phyloP scores from a whole-genome alignment of 164 flowering plant species.

The Kingdonia uniflora region DNA sequence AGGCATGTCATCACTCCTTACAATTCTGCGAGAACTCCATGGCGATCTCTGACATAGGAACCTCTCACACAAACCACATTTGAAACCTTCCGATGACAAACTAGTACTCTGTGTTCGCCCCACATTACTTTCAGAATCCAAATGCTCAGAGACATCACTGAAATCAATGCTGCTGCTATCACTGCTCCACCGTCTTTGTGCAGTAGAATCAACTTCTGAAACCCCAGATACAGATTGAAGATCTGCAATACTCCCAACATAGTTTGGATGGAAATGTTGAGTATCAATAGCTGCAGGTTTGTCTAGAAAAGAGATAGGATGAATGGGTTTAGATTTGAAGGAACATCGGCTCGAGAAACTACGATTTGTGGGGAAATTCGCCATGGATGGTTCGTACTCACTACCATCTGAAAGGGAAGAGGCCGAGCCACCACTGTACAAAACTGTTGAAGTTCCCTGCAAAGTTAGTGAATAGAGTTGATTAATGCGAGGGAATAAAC shows the following conservation, averaged over 20 bases:
- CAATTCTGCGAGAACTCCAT: conserved; percentile 72
- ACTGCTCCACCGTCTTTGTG: conserved; percentile 40
- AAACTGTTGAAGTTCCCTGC: conserved; percentile 57
- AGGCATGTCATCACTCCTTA: conserved; percentile 85
- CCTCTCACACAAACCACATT: conserved; percentile 69
- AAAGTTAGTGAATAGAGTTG: conserved; percentile 10
- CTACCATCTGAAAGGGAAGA: conserved; percentile 78
- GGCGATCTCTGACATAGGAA: conserved; percentile 79
- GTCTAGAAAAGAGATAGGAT: conserved; percentile 51
- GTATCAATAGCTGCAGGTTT: conserved; percentile 25
- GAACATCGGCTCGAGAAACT: conserved; percentile 50
- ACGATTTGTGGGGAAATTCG: conserved; percentile 32
- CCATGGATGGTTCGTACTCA: conserved; percentile 48
- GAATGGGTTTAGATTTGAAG: conserved; percentile 75
- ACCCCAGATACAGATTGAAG: conserved; percentile 11
- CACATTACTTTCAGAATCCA: conserved; percentile 30
- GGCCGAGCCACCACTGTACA: conserved; percentile 43
- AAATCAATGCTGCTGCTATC: conserved; percentile 62
- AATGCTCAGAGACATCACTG: conserved; percentile 51
- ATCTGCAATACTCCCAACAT: conserved; percentile 3
- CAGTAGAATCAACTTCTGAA: conserved; percentile 26
- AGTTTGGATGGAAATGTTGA: conserved; percentile 8
- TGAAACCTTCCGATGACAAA: conserved; percentile 31
- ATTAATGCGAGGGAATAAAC: not conserved
- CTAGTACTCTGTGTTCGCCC: not conserved